Conservation (phyloP, 73 alveolate species). For the Urostyla sp. region DNA sequence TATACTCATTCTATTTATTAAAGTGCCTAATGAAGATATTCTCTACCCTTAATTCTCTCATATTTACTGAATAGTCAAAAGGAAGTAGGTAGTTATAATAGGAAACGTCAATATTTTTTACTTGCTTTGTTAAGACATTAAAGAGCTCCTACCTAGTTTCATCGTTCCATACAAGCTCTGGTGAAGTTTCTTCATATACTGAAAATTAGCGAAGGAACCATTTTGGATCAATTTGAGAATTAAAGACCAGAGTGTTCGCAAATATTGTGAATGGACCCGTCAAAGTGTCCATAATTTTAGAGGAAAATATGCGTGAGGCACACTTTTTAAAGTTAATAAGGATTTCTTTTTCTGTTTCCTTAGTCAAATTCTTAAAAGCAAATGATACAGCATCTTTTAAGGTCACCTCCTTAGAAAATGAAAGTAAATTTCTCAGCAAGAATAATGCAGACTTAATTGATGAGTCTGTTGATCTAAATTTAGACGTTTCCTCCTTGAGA, state of each 20-base stretch:
- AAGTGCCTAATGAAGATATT: slow-evolving; percentile 49
- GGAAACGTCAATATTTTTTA: not conserved
- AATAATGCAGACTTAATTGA: slow-evolving; percentile 11
- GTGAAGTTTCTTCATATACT: slow-evolving; percentile 35
- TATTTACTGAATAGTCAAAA: slow-evolving; percentile 46
- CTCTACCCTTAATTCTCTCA: slow-evolving; percentile 34
- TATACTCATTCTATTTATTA: slow-evolving; percentile 6
- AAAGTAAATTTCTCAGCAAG: slow-evolving; percentile 8
- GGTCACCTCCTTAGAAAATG: slow-evolving; percentile 32
- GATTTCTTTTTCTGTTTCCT: slow-evolving; percentile 26
- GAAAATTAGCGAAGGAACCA: slow-evolving; percentile 4
- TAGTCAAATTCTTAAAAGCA: slow-evolving; percentile 36
- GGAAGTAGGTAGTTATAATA: not conserved
- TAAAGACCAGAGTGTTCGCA: slow-evolving; percentile 3
- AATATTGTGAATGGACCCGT: slow-evolving; percentile 6
- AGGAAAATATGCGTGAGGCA: not conserved
- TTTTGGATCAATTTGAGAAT: slow-evolving; percentile 11
- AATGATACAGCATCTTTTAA: slow-evolving; percentile 34
- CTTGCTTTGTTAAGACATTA: not conserved
- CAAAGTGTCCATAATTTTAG: slow-evolving; percentile 27
- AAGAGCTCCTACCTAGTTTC: slow-evolving; percentile 54
- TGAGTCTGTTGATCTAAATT: not conserved
- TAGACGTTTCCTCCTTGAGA: slow-evolving; percentile 19
- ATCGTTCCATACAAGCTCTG: slow-evolving; percentile 59
- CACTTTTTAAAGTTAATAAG: slow-evolving; percentile 28